Conservation (phyloP, 352 stramenopile genomes). For the Phytophthora uliginosa region DNA sequence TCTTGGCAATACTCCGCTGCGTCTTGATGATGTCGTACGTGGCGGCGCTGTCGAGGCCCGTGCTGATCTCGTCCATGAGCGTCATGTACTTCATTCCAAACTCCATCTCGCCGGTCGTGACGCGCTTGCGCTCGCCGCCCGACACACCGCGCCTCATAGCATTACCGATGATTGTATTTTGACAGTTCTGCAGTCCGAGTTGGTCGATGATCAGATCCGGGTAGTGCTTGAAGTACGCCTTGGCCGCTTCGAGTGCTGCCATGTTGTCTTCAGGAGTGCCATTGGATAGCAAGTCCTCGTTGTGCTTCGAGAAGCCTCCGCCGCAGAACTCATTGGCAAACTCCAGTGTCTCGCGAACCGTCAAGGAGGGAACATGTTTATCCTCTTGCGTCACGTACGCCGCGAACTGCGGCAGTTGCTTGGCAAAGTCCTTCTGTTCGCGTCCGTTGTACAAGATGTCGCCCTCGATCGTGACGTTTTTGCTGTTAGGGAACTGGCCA, state of each 20-base stretch:
- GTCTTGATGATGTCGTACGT: conserved; percentile 71
- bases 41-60: conserved; percentile 61
- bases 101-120: conserved; percentile 93
- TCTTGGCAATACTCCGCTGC: conserved; percentile 58
- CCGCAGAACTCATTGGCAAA: conserved; percentile 81
- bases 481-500: conserved; percentile 32
- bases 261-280: conserved; percentile 40
- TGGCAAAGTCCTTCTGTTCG: conserved; percentile 11
- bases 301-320: conserved; percentile 32
- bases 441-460: conserved; percentile 41
- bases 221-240: conserved; percentile 36
- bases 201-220: conserved; percentile 53
- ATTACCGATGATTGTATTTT: conserved; percentile 70
- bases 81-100: conserved; percentile 82
- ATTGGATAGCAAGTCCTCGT: conserved; percentile 50
- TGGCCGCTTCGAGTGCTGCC: conserved; percentile 37
- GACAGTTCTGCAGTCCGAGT: conserved; percentile 51
- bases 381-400: conserved; percentile 44
- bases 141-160: conserved; percentile 72
- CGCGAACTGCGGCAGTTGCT: conserved; percentile 35
- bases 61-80: conserved; percentile 85
- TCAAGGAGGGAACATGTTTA: conserved; percentile 33
- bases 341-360: conserved; percentile 47
- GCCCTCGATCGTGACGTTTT: conserved; percentile 33
- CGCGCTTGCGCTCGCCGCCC: conserved; percentile 91